Evolutionary conservation across 306 rosid species (phyloP), one percentile per base, ranked within the genome.

Genomic region (Mucuna pruriens): DNA sequence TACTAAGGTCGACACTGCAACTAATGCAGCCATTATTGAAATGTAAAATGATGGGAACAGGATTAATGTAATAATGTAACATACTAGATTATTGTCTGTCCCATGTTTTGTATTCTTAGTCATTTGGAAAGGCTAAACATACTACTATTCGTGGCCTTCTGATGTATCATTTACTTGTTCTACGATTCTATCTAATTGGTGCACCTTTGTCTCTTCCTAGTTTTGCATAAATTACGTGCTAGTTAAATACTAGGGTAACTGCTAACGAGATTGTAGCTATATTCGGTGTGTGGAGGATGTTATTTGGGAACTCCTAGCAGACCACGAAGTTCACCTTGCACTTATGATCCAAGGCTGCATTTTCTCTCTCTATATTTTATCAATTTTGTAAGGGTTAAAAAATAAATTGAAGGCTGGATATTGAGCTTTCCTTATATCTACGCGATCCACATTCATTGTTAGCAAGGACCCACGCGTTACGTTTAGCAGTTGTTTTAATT

Each of bases 1-100:
- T 95, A 92, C 87, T 93, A 72, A 88, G 77, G 67, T 22, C 72
- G 71, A 26, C 39, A 60, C 25, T 70, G 25, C 57, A 55, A 65
- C 44, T 22, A 13, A 49, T 73, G 29, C 36, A 61, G 48, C 69
- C 83, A 64, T 81, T 17, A n/a, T 79, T 75, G 72, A 45, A 65
- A 17, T 62, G 75, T 63, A 72, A 46, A 74, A 82, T 78, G 52
- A 67, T 23, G 34, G 65, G 15, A 71, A 40, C 58, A 46, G 9
- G 23, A 40, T 75, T 74, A 31, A 26, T 76, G 86, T 75, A 84
- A 65, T 75, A 71, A 77, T 82, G 81, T 63, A 34, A 72, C 26
- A 54, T 80, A 2, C 22, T 67, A 73, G 38, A 45, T 73, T 71
- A 63, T 72, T 64, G 60, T 54, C 9, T 33, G 60, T 71, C 26